These are phyloP conservation scores for Zygosaccharomyces rouxii DNA, from an alignment of 805 yeast genomes.

Conservation along the genomic window DNA sequence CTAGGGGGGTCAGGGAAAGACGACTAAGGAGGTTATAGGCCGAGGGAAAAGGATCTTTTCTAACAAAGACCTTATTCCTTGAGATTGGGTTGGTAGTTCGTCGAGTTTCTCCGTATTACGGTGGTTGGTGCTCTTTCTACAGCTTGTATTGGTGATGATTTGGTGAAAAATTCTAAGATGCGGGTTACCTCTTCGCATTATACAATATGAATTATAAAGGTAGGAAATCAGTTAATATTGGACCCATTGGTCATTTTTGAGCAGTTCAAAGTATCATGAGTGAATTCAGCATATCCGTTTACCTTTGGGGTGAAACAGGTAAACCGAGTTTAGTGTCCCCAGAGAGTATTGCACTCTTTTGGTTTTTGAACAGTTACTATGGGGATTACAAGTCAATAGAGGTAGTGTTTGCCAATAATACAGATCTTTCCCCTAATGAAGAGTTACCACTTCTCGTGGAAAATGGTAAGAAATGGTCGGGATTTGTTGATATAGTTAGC, in stretches of 20 bases:
- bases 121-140: not conserved
- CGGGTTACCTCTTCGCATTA: not conserved
- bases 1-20: not conserved
- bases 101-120: not conserved
- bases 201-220: not conserved
- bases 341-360: slow-evolving; percentile 30
- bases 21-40: not conserved
- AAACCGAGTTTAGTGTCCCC: slow-evolving; percentile 27
- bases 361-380: slow-evolving; percentile 20
- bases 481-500: slow-evolving; percentile 40
- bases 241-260: not conserved
- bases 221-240: not conserved
- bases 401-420: slow-evolving; percentile 55
- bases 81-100: not conserved
- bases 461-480: slow-evolving; percentile 33
- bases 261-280: not conserved
- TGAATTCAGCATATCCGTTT: slow-evolving; percentile 7
- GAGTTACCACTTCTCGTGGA: slow-evolving; percentile 47
- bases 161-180: not conserved
- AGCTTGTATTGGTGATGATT: not conserved
- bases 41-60: not conserved
- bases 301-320: slow-evolving; percentile 30
- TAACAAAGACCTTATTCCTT: not conserved
- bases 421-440: slow-evolving; percentile 47
- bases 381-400: slow-evolving; percentile 21